Evolutionary conservation across 768 basidiomycete genomes (phyloP).

Genomic region (Lentinus tigrinus): DNA sequence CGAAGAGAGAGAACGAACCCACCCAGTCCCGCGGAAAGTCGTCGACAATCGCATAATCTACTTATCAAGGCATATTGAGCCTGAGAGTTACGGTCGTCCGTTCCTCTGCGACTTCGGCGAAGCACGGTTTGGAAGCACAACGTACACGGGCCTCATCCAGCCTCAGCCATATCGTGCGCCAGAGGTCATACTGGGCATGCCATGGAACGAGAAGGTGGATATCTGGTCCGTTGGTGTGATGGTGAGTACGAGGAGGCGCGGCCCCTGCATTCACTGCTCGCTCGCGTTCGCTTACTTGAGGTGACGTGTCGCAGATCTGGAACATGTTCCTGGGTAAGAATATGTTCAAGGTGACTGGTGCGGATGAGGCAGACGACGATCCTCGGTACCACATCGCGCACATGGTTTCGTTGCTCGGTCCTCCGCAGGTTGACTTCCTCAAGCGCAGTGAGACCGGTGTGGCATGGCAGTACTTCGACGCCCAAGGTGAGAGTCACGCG

Average conservation of each 20-base stretch:
- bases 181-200: conserved; percentile 29
- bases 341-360: conserved; percentile 2
- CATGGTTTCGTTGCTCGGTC: conserved; percentile 16
- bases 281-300: neutral
- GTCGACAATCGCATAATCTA: conserved; percentile 10
- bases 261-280: neutral
- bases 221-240: conserved; percentile 33
- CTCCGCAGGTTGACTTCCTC: conserved; percentile 16
- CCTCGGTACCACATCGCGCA: conserved; percentile 15
- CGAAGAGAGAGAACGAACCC: neutral
- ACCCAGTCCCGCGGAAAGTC: conserved; percentile 2
- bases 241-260: conserved; percentile 20
- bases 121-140: conserved; percentile 12
- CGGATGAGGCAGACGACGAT: neutral
- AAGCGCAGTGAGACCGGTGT: conserved; percentile 1
- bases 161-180: conserved; percentile 30
- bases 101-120: conserved; percentile 26
- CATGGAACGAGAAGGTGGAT: conserved; percentile 29
- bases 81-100: conserved; percentile 2
- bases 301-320: conserved; percentile 8
- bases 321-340: conserved; percentile 8
- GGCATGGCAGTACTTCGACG: conserved; percentile 9
- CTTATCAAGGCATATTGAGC: neutral
- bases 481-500: conserved; percentile 4
- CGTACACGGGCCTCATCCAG: conserved; percentile 20